These are phyloP conservation scores for Cryptosporidium parvum DNA, from an alignment of 169 alveolate species.

Conservation along the genomic window DNA sequence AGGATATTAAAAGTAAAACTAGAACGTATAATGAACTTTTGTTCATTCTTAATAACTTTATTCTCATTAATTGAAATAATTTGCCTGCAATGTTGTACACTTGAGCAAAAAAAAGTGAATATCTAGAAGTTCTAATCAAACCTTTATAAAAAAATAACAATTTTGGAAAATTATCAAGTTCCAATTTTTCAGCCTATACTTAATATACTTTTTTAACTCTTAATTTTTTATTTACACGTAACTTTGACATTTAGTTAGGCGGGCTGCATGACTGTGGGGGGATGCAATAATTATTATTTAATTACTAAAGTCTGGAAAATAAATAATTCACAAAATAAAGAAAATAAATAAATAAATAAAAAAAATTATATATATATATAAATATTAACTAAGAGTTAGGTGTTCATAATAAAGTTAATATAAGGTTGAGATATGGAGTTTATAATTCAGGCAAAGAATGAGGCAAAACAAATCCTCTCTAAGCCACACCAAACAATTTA, in stretches of 20 bases:
- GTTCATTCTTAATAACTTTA: not conserved
- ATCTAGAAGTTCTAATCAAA: not conserved
- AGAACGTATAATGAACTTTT: not conserved
- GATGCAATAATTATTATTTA: not conserved
- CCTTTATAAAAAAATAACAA: not conserved
- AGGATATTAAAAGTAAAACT: not conserved
- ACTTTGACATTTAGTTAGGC: slow-evolving; percentile 19
- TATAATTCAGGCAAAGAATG: slow-evolving; percentile 49
- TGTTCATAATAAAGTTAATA: not conserved
- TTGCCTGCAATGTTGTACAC: not conserved
- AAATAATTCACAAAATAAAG: not conserved
- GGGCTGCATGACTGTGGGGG: slow-evolving; percentile 50
- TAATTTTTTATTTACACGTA: not conserved
- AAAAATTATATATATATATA: not conserved
- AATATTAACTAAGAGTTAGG: slow-evolving; percentile 7
- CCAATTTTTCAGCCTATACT: not conserved
- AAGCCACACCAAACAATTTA: slow-evolving; percentile 63
- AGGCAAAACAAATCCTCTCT: slow-evolving; percentile 56
- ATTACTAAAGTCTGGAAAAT: not conserved
- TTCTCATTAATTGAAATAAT: not conserved
- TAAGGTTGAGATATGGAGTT: slow-evolving; percentile 26
- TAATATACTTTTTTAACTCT: not conserved
- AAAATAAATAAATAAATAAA: not conserved
- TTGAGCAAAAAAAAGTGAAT: not conserved
- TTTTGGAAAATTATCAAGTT: not conserved